Evolutionary conservation across 352 stramenopile genomes (phyloP), one percentile per base, ranked within the genome.

Genomic region (Pythium chondricola): DNA sequence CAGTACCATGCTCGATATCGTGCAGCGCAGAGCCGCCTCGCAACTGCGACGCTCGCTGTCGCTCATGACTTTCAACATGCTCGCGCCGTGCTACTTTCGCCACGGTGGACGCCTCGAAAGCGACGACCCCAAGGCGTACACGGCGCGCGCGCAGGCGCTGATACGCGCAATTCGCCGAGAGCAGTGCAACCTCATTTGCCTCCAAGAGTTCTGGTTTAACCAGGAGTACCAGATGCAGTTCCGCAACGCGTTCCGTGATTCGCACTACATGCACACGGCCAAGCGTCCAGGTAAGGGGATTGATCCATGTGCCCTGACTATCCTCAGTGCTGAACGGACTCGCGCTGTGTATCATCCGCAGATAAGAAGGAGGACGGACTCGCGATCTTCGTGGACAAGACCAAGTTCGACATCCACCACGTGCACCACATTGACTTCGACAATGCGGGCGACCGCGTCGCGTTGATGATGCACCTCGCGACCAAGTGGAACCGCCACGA

Each of bases 51-150:
- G 59, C 24, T 64, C 62, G 61, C 62, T 90, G 44, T 88, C 79
- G 61, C 69, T 93, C 52, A 84, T 93, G 77, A 90, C 79, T 47
- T 93, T 93, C 61, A 93, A 93, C 65, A 60, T 93, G 44, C 70
- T 93, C 43, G 82, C 82, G 29, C 82, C 82, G 44, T 93, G 82
- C 68, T 93, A 93, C 69, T 93, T 93, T 53, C 79, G 79, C 10
- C 79, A 91, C 59, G 82, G 79, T 36, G 82, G 82, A 2, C 65
- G 69, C 2, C 39, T 93, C 9, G 82, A 93, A 58, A 86, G 73
- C 51, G 67, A 71, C 21, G 65, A 91, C 51, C 53, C 59, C 36
- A 44, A 45, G 29, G 67, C 78, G 10, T 93, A 78, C 65, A 75
- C 91, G 20, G 42, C 77, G 18, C 79, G 82, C 38, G 72, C 81